Evolutionary conservation across 352 stramenopile genomes (phyloP).

Genomic region (Pythium folliculosum): DNA sequence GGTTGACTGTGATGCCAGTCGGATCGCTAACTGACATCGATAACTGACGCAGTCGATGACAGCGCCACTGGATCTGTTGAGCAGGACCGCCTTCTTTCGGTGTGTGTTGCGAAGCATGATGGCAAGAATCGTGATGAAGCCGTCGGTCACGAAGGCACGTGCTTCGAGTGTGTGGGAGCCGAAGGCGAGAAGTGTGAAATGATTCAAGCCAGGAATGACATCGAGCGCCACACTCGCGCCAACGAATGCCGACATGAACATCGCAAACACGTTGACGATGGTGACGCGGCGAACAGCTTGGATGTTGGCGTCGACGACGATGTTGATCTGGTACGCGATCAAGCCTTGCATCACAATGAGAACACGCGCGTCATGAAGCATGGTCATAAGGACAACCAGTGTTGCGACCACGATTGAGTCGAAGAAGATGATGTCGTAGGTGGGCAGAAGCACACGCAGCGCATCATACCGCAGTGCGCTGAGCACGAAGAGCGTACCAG

Average conservation of each 20-base stretch:
- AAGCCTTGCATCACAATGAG: constrained; percentile 10
- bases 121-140: constrained; percentile 20
- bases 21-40: constrained; percentile 13
- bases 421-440: constrained; percentile 27
- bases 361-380: constrained; percentile 15
- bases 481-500: constrained; percentile 3
- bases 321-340: constrained; percentile 23
- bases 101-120: constrained; percentile 26
- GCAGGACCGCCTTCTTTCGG: constrained; percentile 11
- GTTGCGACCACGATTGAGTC: constrained; percentile 3
- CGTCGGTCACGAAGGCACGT: constrained; percentile 14
- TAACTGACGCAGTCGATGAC: constrained; percentile 30
- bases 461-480: constrained; percentile 7
- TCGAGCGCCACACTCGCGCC: not conserved
- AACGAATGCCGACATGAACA: constrained; percentile 10
- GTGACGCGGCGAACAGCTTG: constrained; percentile 14
- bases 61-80: constrained; percentile 10
- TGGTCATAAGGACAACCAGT: constrained; percentile 10
- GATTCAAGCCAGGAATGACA: not conserved
- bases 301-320: constrained; percentile 26
- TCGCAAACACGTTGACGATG: constrained; percentile 13
- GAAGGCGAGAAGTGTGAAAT: constrained; percentile 10
- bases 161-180: constrained; percentile 10
- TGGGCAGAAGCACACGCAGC: constrained; percentile 16
- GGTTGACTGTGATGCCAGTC: not conserved